Evolutionary conservation across 352 stramenopile species (phyloP).

Genomic region (Aphanomyces euteiches): DNA sequence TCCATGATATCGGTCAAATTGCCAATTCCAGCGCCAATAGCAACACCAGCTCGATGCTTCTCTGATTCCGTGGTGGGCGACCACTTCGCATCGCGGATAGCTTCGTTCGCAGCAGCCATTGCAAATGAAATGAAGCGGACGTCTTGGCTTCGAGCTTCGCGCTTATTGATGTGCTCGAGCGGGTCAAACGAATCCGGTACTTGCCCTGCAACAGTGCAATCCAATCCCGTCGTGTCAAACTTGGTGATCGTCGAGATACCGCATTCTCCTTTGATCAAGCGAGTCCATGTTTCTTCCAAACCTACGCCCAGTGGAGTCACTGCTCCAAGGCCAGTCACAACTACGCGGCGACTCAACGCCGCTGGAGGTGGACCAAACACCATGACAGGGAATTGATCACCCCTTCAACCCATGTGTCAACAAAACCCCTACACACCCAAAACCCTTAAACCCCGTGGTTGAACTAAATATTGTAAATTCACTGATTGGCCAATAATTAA

Average conservation of each 20-base stretch:
- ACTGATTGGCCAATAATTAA: too few species aligned
- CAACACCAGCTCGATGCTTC: conserved; percentile 72
- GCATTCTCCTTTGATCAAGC: conserved; percentile 69
- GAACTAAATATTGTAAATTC: too few species aligned
- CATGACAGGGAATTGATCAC: conserved; percentile 20
- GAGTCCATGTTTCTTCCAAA: conserved; percentile 75
- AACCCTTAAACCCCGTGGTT: too few species aligned
- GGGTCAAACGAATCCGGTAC: conserved; percentile 57
- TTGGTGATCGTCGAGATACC: conserved; percentile 64
- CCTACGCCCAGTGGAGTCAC: conserved; percentile 89
- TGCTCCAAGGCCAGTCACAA: conserved; percentile 88
- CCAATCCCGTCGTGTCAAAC: conserved; percentile 56
- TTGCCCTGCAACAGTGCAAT: conserved; percentile 63
- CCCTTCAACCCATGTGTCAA: too few species aligned
- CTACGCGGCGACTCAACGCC: conserved; percentile 70
- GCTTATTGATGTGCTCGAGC: conserved; percentile 66
- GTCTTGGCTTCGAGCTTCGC: conserved; percentile 64
- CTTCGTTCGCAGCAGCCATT: conserved; percentile 75
- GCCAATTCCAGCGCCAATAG: conserved; percentile 78
- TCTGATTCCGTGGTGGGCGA: conserved; percentile 57
- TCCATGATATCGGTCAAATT: conserved; percentile 85
- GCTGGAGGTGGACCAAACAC: conserved; percentile 58
- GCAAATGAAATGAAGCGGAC: conserved; percentile 85
- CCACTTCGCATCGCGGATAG: conserved; percentile 73
- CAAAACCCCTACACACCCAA: too few species aligned